Percentiles rank a stretch among this genome's conserved stretches.
These are phyloP conservation scores for Porcisia deanei DNA, from an alignment of 208 protist species.

Conservation along the genomic window DNA sequence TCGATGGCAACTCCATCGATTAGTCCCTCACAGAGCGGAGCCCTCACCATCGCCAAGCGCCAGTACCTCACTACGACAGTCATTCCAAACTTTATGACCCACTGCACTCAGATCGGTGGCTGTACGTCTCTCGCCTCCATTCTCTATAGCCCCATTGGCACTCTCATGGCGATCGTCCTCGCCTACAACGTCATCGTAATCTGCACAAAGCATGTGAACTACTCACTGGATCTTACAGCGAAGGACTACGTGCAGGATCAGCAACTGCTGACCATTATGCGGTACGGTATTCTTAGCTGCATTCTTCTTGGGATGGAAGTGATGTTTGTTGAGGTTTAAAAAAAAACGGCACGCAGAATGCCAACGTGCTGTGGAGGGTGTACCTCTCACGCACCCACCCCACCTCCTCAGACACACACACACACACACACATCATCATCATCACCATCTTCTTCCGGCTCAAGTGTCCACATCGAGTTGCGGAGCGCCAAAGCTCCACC, in stretches of 20 bases:
- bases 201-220: constrained; percentile 79
- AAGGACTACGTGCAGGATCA: constrained; percentile 92
- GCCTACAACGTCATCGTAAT: constrained; percentile 90
- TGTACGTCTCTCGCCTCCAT: constrained; percentile 72
- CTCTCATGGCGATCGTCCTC: constrained; percentile 69
- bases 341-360: constrained; percentile 3
- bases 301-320: constrained; percentile 86
- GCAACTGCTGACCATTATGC: constrained; percentile 82
- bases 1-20: not conserved
- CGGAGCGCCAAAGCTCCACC: too few species aligned
- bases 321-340: constrained; percentile 85
- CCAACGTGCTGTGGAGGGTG: not conserved
- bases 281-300: constrained; percentile 80
- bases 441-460: too few species aligned
- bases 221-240: constrained; percentile 85
- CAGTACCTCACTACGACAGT: constrained; percentile 40
- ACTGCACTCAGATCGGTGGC: constrained; percentile 52
- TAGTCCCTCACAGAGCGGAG: not conserved
- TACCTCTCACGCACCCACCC: too few species aligned
- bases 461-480: too few species aligned
- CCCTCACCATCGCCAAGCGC: constrained; percentile 34
- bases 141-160: constrained; percentile 81
- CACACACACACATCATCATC: too few species aligned
- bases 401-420: too few species aligned
- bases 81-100: constrained; percentile 55